phyloP scores from a whole-genome alignment of 345 rosid genomes.

The Citrus inodora region DNA sequence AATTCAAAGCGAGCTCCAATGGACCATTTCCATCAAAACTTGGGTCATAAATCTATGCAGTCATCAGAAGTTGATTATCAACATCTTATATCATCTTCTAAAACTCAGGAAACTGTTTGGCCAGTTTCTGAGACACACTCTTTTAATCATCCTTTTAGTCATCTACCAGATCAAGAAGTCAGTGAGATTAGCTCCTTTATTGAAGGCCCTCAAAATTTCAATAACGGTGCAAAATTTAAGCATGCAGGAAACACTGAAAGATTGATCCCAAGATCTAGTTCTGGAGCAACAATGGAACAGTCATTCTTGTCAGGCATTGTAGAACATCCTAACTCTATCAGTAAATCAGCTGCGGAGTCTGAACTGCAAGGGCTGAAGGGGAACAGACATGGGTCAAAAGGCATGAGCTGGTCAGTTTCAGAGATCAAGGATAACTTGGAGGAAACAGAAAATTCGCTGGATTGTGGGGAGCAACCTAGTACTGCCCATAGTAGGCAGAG shows the following conservation, averaged over 20 bases:
- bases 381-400: constrained; percentile 30
- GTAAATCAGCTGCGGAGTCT: constrained; percentile 24
- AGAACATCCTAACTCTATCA: constrained; percentile 26
- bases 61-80: constrained; percentile 19
- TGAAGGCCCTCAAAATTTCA: constrained; percentile 21
- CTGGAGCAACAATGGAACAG: constrained; percentile 32
- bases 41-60: constrained; percentile 31
- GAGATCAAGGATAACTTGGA: constrained; percentile 36
- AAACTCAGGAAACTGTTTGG: constrained; percentile 15
- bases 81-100: constrained; percentile 16
- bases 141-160: constrained; percentile 21
- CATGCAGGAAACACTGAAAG: constrained; percentile 23
- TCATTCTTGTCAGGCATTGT: constrained; percentile 28
- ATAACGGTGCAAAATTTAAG: constrained; percentile 15
- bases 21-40: constrained; percentile 30
- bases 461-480: constrained; percentile 26
- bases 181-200: constrained; percentile 19
- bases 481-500: constrained; percentile 28
- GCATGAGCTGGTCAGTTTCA: constrained; percentile 28
- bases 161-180: constrained; percentile 31
- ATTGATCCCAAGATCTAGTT: constrained; percentile 19
- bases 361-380: constrained; percentile 25
- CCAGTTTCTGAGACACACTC: constrained; percentile 16
- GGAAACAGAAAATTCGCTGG: constrained; percentile 33
- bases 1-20: constrained; percentile 32